Evolutionary conservation across 2,329 filamentous ascomycete species (phyloP).

Genomic region (Sporothrix pallida): DNA sequence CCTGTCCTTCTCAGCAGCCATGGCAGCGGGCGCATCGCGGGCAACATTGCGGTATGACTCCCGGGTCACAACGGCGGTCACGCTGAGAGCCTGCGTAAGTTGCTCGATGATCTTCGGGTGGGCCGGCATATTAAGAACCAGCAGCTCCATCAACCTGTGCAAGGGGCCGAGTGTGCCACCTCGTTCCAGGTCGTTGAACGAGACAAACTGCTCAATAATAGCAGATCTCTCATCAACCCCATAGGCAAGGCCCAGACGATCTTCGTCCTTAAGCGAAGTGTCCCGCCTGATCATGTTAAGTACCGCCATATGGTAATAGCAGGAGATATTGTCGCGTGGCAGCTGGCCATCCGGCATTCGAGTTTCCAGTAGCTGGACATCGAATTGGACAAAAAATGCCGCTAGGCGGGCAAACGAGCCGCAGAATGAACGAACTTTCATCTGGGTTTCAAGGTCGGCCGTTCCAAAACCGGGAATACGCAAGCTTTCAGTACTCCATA

Average conservation of each 20-base stretch:
- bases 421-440: constrained; percentile 49
- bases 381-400: constrained; percentile 59
- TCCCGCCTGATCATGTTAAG: constrained; percentile 45
- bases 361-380: constrained; percentile 48
- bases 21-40: constrained; percentile 29
- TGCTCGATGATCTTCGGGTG: constrained; percentile 56
- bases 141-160: constrained; percentile 50
- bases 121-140: constrained; percentile 50
- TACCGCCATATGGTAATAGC: constrained; percentile 55
- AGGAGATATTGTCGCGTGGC: constrained; percentile 51
- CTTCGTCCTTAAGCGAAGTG: constrained; percentile 40
- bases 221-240: constrained; percentile 44
- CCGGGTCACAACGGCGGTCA: constrained; percentile 45
- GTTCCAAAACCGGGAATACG: constrained; percentile 29
- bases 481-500: constrained; percentile 43
- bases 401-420: constrained; percentile 55
- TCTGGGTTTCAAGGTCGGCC: constrained; percentile 41
- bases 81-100: constrained; percentile 48
- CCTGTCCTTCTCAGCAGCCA: constrained; percentile 32
- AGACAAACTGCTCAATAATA: constrained; percentile 54
- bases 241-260: constrained; percentile 33
- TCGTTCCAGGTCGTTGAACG: constrained; percentile 40
- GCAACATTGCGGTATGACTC: constrained; percentile 42
- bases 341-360: constrained; percentile 42
- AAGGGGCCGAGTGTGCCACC: constrained; percentile 54